Evolutionary conservation across 225 moss, liverwort and hornwort genomes (phyloP).

Genomic region (Thuidium tamariscinum): DNA sequence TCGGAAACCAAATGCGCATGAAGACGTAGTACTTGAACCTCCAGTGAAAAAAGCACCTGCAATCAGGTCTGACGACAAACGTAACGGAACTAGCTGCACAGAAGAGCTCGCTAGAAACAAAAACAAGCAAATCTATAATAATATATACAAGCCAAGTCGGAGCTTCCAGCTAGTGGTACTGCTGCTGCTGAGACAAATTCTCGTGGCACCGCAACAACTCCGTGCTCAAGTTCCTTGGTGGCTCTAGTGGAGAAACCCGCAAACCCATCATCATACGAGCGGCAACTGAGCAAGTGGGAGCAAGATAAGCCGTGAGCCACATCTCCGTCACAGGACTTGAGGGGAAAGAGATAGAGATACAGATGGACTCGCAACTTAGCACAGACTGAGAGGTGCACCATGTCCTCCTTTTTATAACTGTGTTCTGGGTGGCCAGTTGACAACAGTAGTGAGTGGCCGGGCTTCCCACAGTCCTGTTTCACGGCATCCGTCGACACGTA

Average conservation of each 20-base stretch:
- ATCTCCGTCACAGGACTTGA: not conserved
- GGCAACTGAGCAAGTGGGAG: not conserved
- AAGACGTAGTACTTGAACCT: not conserved
- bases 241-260: not conserved
- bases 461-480: not conserved
- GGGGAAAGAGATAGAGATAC: not conserved
- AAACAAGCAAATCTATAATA: not conserved
- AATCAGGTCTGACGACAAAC: not conserved
- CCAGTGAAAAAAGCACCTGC: not conserved
- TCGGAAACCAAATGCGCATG: not conserved
- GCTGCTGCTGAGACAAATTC: not conserved
- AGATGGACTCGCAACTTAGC: not conserved
- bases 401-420: not conserved
- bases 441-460: not conserved
- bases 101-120: not conserved
- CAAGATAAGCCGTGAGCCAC: not conserved
- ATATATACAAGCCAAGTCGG: not conserved
- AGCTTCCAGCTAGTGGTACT: not conserved
- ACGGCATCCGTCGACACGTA: not conserved
- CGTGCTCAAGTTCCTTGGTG: not conserved
- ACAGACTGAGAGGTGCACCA: not conserved
- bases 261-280: not conserved
- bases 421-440: not conserved
- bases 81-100: not conserved
- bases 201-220: not conserved